Percentiles rank a stretch among this genome's conserved stretches.
Conservation (phyloP, 2,329 filamentous ascomycete species). For the Byssoonygena ceratinophila region DNA sequence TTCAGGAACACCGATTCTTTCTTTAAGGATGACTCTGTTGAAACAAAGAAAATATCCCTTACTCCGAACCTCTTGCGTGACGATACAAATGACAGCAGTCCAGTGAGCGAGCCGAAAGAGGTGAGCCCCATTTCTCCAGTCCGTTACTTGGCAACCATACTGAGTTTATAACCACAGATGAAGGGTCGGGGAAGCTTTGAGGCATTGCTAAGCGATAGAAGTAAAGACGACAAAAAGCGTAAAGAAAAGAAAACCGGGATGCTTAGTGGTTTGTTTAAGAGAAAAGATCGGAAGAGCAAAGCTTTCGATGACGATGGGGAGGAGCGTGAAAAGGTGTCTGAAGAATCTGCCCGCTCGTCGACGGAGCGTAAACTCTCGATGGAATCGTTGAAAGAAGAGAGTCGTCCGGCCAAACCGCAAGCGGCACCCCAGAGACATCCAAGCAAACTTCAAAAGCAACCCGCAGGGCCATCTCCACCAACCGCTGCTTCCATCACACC, state of each 20-base stretch:
- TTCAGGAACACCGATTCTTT: conserved; percentile 90
- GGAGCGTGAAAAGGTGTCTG: conserved; percentile 50
- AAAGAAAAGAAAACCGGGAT: conserved; percentile 62
- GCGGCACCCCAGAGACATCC: conserved; percentile 44
- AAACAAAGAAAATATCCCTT: conserved; percentile 94
- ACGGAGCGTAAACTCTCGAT: conserved; percentile 37
- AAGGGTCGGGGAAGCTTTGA: conserved; percentile 61
- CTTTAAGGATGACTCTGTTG: conserved; percentile 89
- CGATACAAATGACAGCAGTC: conserved; percentile 42
- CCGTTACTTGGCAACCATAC: neutral
- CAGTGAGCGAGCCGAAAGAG: conserved; percentile 31
- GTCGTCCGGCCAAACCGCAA: conserved; percentile 24
- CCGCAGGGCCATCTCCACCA: conserved; percentile 38
- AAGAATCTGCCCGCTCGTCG: conserved; percentile 44
- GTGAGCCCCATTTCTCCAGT: conserved; percentile 20
- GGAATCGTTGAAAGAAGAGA: conserved; percentile 34
- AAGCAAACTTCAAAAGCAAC: conserved; percentile 62
- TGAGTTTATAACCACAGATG: conserved; percentile 21
- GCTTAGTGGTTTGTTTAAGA: conserved; percentile 59
- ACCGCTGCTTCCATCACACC: conserved; percentile 14
- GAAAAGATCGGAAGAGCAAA: conserved; percentile 52
- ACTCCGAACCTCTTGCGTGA: conserved; percentile 87
- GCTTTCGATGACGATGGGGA: conserved; percentile 39
- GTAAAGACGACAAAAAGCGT: conserved; percentile 64
- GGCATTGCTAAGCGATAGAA: conserved; percentile 53